phyloP scores from a whole-genome alignment of 2,329 filamentous ascomycete genomes.

The Tothia fuscella region DNA sequence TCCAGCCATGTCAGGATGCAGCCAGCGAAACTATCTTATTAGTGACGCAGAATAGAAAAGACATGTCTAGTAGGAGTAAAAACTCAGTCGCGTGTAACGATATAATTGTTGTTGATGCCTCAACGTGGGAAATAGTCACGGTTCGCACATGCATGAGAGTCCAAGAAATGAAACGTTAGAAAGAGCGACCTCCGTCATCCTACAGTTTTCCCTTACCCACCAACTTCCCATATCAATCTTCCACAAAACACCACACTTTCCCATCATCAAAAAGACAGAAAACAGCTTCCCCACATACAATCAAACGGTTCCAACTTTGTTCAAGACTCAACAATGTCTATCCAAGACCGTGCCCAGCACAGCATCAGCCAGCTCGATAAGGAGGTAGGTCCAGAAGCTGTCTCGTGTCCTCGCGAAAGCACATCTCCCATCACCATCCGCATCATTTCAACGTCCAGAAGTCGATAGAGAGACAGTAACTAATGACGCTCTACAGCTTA shows the following conservation, averaged over 20 bases:
- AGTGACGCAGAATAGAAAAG: no score
- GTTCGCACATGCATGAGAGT: no score
- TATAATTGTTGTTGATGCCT: no score
- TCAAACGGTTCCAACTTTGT: neutral
- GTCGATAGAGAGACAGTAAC: neutral
- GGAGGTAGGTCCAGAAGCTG: slow-evolving; percentile 49
- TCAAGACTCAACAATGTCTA: slow-evolving; percentile 47
- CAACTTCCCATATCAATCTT: neutral
- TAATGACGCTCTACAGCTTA: slow-evolving; percentile 45
- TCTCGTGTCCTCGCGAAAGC: slow-evolving; percentile 8
- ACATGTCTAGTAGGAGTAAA: no score
- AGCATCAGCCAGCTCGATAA: slow-evolving; percentile 71
- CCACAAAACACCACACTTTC: neutral
- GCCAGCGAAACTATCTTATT: no score
- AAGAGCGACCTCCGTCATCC: no score
- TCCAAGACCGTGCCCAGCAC: slow-evolving; percentile 65
- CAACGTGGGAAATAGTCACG: no score
- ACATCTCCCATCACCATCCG: neutral
- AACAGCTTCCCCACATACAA: no score
- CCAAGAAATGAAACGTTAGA: no score
- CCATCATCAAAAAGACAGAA: neutral
- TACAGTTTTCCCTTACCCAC: neutral
- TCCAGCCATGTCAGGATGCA: no score
- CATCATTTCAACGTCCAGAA: slow-evolving; percentile 1
- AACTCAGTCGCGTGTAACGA: no score